Conservation (phyloP, 192 early-diverging fungal genomes). For the Phlyctochytrium bullatum region DNA sequence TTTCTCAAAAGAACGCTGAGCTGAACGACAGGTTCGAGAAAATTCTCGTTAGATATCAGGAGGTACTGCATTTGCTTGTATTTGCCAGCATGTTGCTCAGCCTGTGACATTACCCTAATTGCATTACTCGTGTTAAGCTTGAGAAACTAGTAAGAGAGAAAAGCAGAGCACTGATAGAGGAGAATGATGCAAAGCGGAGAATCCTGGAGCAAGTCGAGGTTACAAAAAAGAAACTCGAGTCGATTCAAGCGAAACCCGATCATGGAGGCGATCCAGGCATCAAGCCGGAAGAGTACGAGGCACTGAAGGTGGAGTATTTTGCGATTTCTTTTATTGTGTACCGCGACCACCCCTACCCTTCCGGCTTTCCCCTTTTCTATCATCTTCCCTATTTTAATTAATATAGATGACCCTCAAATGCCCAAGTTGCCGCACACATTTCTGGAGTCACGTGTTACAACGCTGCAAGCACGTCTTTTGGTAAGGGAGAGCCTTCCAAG, state of each 20-base stretch:
- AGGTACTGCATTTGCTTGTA: conserved; percentile 50
- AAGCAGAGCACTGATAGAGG: conserved; percentile 54
- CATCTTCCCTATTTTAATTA: conserved; percentile 1
- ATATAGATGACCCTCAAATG: conserved; percentile 83
- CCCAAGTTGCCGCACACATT: conserved; percentile 78
- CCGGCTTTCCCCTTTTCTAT: neutral
- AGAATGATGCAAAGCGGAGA: conserved; percentile 55
- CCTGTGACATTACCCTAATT: no score
- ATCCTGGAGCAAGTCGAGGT: conserved; percentile 58
- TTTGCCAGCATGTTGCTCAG: no score
- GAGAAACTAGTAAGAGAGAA: conserved; percentile 63
- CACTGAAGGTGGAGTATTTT: conserved; percentile 51
- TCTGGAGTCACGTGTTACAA: conserved; percentile 76
- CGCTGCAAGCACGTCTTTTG: conserved; percentile 98
- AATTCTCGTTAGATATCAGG: conserved; percentile 52
- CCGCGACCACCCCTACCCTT: no score
- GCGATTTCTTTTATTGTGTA: neutral
- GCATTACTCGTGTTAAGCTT: conserved; percentile 33
- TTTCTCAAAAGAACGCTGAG: conserved; percentile 56
- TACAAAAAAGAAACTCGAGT: conserved; percentile 63
- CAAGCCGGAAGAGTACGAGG: conserved; percentile 43
- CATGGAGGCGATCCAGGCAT: conserved; percentile 58
- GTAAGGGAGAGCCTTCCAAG: conserved; percentile 12
- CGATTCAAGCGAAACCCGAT: conserved; percentile 56
- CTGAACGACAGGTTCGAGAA: conserved; percentile 63